Percentiles rank a stretch among this genome's conserved stretches.
These are phyloP conservation scores for Hericium coralloides DNA, from an alignment of 768 basidiomycete genomes.

Conservation along the genomic window DNA sequence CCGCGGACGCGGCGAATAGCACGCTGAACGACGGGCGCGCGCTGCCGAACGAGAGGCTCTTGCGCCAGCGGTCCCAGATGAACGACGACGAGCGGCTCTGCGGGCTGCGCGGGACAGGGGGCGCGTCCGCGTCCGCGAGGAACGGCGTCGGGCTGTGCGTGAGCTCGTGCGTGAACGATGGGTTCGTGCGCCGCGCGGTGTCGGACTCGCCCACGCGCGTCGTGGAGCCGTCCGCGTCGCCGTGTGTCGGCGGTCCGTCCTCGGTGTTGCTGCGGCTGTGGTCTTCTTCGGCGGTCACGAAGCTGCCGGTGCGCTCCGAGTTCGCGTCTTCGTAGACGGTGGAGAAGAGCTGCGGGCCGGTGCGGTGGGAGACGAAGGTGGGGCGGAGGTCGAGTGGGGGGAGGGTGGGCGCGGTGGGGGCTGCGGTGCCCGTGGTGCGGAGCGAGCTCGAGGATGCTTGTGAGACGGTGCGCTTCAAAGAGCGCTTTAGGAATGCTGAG, in stretches of 20 bases:
- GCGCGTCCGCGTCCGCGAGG: background rate
- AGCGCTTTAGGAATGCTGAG: conserved; percentile 52
- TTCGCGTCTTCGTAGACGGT: conserved; percentile 23
- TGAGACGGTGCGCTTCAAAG: conserved; percentile 56
- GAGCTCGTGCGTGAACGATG: background rate
- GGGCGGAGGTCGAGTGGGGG: conserved; percentile 12
- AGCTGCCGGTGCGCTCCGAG: conserved; percentile 22
- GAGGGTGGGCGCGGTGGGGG: conserved; percentile 33
- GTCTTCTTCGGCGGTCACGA: conserved; percentile 21
- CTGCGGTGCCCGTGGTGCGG: conserved; percentile 42
- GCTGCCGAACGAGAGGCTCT: conserved; percentile 16
- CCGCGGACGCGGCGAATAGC: background rate
- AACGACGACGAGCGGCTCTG: conserved; percentile 16
- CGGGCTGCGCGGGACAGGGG: conserved; percentile 2
- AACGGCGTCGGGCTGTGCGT: background rate
- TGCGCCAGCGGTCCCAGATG: conserved; percentile 22
- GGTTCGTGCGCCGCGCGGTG: background rate
- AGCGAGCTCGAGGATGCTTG: conserved; percentile 36
- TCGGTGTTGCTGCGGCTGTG: background rate
- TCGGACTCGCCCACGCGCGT: background rate
- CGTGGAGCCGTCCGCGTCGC: conserved; percentile 1
- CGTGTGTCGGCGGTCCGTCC: background rate
- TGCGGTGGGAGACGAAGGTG: conserved; percentile 8
- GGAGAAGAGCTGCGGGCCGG: conserved; percentile 21
- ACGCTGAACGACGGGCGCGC: conserved; percentile 10